Conservation (phyloP, 78 protist species). For the Dictyostelium purpureum region DNA sequence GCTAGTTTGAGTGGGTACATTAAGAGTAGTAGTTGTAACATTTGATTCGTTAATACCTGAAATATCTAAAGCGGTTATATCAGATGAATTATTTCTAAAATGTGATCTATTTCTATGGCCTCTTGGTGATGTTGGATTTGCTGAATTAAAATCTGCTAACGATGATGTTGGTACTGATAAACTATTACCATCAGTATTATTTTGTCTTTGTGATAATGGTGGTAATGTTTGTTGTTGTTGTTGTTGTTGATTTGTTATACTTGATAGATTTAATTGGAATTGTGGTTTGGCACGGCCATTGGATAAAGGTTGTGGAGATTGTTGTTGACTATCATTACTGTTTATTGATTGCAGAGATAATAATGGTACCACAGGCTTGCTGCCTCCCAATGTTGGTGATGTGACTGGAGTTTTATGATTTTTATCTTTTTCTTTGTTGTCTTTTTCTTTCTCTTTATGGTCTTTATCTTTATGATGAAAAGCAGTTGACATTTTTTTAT, state of each 20-base stretch:
- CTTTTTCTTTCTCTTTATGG: no score
- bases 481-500: not conserved
- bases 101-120: not conserved
- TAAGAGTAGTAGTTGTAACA: not conserved
- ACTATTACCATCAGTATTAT: no score
- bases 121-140: not conserved
- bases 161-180: no score
- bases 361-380: not conserved
- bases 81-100: not conserved
- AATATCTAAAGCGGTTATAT: not conserved
- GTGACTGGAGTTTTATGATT: not conserved
- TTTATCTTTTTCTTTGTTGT: not conserved
- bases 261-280: not conserved
- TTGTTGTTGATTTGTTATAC: not conserved
- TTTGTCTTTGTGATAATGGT: no score
- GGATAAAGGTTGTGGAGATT: no score
- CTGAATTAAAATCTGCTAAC: conserved; percentile 3
- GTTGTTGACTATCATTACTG: not conserved
- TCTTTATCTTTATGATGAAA: not conserved
- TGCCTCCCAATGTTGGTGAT: not conserved
- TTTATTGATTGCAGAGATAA: not conserved
- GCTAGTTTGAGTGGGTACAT: no score
- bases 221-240: not conserved
- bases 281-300: not conserved
- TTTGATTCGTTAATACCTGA: not conserved